Conservation (phyloP, 768 basidiomycete genomes). For the Candolleomyces eurysporus region DNA sequence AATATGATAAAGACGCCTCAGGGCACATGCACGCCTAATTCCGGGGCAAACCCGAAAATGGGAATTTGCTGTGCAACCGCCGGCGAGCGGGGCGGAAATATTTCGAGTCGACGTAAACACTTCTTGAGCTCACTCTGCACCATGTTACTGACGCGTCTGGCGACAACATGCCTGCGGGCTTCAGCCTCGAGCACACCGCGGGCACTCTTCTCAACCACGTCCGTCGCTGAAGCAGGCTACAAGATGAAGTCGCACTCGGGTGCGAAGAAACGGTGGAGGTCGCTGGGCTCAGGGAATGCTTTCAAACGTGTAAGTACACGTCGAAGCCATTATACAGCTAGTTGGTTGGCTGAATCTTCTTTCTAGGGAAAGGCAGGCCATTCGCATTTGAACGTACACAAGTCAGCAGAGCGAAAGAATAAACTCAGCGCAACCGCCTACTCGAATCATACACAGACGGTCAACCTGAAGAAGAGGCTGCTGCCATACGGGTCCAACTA, state of each 20-base stretch:
- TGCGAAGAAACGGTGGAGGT: slow-evolving; percentile 78
- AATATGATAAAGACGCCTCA: neutral
- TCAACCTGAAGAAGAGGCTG: slow-evolving; percentile 61
- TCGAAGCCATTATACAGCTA: neutral
- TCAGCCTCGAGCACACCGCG: slow-evolving; percentile 26
- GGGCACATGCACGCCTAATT: too few species aligned
- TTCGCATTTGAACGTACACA: slow-evolving; percentile 69
- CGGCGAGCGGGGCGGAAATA: neutral
- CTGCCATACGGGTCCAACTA: slow-evolving; percentile 61
- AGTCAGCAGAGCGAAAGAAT: slow-evolving; percentile 65
- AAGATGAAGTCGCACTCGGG: slow-evolving; percentile 82
- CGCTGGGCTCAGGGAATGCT: slow-evolving; percentile 55
- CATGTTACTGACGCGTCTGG: slow-evolving; percentile 25
- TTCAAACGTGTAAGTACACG: slow-evolving; percentile 68
- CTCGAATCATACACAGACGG: slow-evolving; percentile 62
- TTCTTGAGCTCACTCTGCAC: neutral
- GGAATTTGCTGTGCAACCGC: too few species aligned
- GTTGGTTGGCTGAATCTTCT: neutral
- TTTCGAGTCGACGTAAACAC: neutral
- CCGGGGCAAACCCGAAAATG: neutral
- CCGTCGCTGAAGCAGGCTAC: slow-evolving; percentile 55
- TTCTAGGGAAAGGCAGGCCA: slow-evolving; percentile 67
- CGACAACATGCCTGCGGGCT: slow-evolving; percentile 18
- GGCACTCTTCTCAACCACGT: slow-evolving; percentile 58
- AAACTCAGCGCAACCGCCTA: slow-evolving; percentile 63